phyloP scores from a whole-genome alignment of 2,329 filamentous ascomycete genomes.

The Dothistroma pini region DNA sequence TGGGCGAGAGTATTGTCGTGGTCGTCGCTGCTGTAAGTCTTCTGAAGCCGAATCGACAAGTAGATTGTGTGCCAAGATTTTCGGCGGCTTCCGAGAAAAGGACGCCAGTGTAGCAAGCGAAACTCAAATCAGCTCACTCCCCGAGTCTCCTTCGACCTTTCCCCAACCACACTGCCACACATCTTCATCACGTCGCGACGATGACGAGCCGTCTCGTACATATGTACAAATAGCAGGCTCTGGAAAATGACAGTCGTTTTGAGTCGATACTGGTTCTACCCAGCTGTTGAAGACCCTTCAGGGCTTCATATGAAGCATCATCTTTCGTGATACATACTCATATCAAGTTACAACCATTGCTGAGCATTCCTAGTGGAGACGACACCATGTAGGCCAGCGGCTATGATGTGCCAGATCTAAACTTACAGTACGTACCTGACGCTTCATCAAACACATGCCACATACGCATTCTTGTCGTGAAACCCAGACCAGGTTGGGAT shows the following conservation, averaged over 20 bases:
- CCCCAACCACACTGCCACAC: neutral
- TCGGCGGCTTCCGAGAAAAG: neutral
- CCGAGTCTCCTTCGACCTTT: neutral
- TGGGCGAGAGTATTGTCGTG: conserved; percentile 17
- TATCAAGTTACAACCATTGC: neutral
- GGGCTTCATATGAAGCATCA: neutral
- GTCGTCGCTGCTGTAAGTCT: neutral
- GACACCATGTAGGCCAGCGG: neutral
- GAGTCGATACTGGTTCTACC: too few species aligned
- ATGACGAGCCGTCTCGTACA: neutral
- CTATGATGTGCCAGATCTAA: neutral
- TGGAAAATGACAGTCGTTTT: neutral
- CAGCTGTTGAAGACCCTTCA: too few species aligned
- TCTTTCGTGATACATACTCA: neutral
- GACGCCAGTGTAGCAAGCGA: neutral
- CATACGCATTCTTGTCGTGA: neutral
- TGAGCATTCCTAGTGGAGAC: neutral
- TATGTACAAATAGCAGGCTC: neutral
- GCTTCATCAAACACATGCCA: neutral
- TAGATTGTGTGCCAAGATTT: neutral
- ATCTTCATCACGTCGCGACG: neutral
- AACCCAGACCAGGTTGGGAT: neutral
- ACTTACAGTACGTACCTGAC: neutral
- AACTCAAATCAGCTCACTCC: neutral
- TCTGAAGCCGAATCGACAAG: too few species aligned